Conservation (phyloP, 208 protist genomes). For the Crithidia thermophila region DNA sequence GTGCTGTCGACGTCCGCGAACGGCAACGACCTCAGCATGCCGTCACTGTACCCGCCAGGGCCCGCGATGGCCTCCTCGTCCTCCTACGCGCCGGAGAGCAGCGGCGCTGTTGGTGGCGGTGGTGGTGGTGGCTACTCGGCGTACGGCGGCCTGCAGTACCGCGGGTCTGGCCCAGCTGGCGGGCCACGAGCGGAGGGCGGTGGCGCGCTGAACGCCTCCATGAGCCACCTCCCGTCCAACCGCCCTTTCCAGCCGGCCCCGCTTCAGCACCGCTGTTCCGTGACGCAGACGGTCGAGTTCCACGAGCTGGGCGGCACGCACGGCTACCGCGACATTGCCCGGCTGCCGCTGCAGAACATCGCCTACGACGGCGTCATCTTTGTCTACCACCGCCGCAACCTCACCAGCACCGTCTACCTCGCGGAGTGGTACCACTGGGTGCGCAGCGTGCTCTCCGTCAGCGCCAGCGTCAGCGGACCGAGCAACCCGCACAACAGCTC, state of each 20-base stretch:
- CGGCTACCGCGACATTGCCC: conserved; percentile 48
- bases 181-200: background rate
- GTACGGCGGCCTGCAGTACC: conserved; percentile 23
- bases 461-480: background rate
- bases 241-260: background rate
- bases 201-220: background rate
- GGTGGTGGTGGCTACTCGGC: too few relatives aligned
- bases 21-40: conserved; percentile 1
- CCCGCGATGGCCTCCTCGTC: background rate
- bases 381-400: conserved; percentile 64
- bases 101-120: background rate
- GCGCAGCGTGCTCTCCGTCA: conserved; percentile 21
- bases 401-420: conserved; percentile 60
- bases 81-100: conserved; percentile 1
- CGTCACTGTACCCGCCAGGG: background rate
- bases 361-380: conserved; percentile 80
- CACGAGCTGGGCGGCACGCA: conserved; percentile 78
- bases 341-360: conserved; percentile 49
- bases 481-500: background rate
- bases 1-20: background rate
- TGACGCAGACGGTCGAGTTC: conserved; percentile 59
- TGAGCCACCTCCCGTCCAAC: background rate
- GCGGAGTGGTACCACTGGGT: conserved; percentile 56
- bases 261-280: background rate
- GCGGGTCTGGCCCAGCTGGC: background rate